phyloP scores from a whole-genome alignment of 257 asterid genomes.

The Jacaranda mimosifolia region DNA sequence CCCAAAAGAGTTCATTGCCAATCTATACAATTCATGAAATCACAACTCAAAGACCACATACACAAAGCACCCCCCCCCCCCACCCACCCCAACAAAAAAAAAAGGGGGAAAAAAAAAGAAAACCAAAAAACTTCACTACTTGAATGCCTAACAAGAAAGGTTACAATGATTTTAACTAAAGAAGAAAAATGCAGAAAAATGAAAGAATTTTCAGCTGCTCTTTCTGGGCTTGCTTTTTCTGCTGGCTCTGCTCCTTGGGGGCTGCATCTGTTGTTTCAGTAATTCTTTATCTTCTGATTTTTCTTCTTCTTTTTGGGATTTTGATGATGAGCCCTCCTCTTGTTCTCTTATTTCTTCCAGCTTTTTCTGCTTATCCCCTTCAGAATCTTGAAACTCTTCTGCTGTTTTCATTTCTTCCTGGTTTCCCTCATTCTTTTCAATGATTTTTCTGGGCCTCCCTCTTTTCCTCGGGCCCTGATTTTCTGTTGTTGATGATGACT shows the following conservation, averaged over 20 bases:
- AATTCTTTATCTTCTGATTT: slow-evolving; percentile 32
- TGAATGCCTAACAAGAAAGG: not conserved
- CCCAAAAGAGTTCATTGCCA: not conserved
- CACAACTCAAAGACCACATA: not conserved
- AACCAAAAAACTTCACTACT: not conserved
- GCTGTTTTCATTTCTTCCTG: not conserved
- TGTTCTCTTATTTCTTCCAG: not conserved
- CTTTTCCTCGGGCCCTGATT: slow-evolving; percentile 62
- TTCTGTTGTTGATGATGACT: slow-evolving; percentile 52
- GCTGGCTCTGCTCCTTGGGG: slow-evolving; percentile 64
- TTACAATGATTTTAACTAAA: not conserved
- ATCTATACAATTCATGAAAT: not conserved
- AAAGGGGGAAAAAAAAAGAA: not conserved
- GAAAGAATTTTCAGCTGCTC: slow-evolving; percentile 49
- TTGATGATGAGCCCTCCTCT: slow-evolving; percentile 18
- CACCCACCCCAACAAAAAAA: not conserved
- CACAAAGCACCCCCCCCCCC: not conserved
- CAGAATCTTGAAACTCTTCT: slow-evolving; percentile 15
- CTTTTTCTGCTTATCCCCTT: not conserved
- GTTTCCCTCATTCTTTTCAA: not conserved
- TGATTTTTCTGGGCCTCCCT: slow-evolving; percentile 67
- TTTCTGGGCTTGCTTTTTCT: slow-evolving; percentile 80
- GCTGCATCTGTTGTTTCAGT: slow-evolving; percentile 33
- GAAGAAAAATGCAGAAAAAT: not conserved
- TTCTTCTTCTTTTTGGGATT: slow-evolving; percentile 25